Evolutionary conservation across 169 alveolate genomes (phyloP), one percentile per base, ranked within the genome.

Genomic region (Eimeria maxima): DNA sequence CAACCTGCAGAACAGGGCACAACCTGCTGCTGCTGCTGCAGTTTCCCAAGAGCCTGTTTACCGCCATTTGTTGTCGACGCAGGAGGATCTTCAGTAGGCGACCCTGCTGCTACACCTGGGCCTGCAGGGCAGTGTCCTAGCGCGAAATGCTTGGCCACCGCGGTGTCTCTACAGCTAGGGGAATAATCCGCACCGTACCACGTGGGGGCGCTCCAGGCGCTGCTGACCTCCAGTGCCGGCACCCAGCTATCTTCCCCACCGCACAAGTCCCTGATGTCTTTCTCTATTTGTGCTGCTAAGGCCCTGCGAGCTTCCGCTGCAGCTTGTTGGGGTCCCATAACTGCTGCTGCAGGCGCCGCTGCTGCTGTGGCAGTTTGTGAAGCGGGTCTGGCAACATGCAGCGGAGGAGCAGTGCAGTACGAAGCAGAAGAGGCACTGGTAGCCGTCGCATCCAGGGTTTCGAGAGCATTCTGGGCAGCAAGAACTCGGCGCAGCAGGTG

Each of bases 1-100:
- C 89, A 78, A 44, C 67, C 67, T 29, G 89, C 89, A 78, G 89
- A 27, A 47, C 89, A 78, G 24, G 92, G 45, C 92, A 57, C 60
- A 53, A 53, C 60, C 60, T 53, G 60, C 60, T 14, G 60, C 60
- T 53, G 60, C 60, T 53, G 60, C 60, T 53, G 60, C 60, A 11
- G 60, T 45, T 13, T 18, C 45, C 44, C 67, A 45, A 71, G 33
- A 22, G 76, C 76, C 14, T 27, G 14, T 29, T 13, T 27, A 27
- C 16, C 76, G 2, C 44, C 38, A 27, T 45, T 1, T 8, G 50
- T n/a, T 27, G 84, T 8, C 84, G n/a, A 45, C 33, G 84, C 76
- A 67, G 76, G 44, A 67, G 76, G 60, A 27, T 14, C 14, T 8
- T 13, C 88, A 10, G 88, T 10, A 76, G 88, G 50, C 84, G 84